Base-by-base conservation (phyloP, 2,329 filamentous ascomycete genomes). In the Penicillium thymicola region DNA sequence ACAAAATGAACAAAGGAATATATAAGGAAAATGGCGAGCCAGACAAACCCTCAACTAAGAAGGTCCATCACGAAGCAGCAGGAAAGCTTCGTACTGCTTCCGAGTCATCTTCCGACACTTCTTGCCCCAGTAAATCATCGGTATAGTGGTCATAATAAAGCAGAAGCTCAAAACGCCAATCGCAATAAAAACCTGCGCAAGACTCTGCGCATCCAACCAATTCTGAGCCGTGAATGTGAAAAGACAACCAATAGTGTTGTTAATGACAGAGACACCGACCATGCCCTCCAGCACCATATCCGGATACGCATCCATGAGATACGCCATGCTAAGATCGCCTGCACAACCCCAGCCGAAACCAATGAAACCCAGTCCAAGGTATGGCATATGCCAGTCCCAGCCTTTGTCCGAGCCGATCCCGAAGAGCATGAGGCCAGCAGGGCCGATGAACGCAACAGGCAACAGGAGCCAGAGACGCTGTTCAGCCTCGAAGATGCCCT, bases 341-440 rank as follows among this genome's bases (percentile, higher is more conserved):
- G 81, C 81, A 49, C 82, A 84, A 8, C 82, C 82, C 68, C 82
- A 85, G 2, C 82, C 82, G 53, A 85, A 85, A 5, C 82, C 82
- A 28, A 84, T 84, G 60, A 84, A 79, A 4, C 79, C 82, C 0
- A 85, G 70, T 2, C 81, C 82, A 14, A 85, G 72, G 52, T 85
- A 85, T 0, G 82, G 79, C 9, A 72, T 72, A 1, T 78, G 80
- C 82, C 82, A 84, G 36, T 68, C 60, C 81, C 79, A 83, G 1
- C 77, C 79, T 37, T 79, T 72, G 10, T 72, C 76, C 2, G 79
- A 80, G 0, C 79, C 80, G 37, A 83, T 79, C 6, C 81, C 81
- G 40, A 83, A 83, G 0, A 83, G 69, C 68, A 80, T 78, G 64
- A 83, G 75, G 10, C 81, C 81, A 3, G 76, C 70, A 0, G 81